Percentiles rank a stretch among this genome's conserved stretches.
These are phyloP conservation scores for Panaeolus cyanescens DNA, from an alignment of 768 basidiomycete genomes.

Conservation along the genomic window DNA sequence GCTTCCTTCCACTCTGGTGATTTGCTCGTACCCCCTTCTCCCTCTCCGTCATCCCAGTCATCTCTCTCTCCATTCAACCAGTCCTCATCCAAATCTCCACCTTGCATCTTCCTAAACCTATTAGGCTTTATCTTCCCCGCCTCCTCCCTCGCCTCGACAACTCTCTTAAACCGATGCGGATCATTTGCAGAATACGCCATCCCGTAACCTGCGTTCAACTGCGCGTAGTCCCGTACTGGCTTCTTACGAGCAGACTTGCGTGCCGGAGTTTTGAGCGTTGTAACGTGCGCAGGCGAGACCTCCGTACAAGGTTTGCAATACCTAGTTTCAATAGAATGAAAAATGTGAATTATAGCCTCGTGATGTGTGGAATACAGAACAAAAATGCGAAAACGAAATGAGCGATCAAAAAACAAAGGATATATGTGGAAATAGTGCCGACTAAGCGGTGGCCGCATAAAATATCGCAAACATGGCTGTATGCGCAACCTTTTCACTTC, in stretches of 20 bases:
- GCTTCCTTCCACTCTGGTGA: constrained; percentile 34
- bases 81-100: constrained; percentile 58
- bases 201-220: constrained; percentile 56
- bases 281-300: constrained; percentile 58
- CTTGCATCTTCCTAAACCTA: constrained; percentile 68
- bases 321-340: constrained; percentile 40
- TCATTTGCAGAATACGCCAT: constrained; percentile 45
- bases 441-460: neutral
- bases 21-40: neutral
- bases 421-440: neutral
- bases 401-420: constrained; percentile 1
- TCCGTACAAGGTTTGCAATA: constrained; percentile 67
- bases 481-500: too few species aligned
- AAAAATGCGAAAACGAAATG: constrained; percentile 7
- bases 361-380: neutral
- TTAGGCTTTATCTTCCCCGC: constrained; percentile 63
- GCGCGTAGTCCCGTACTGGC: constrained; percentile 77
- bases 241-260: constrained; percentile 83
- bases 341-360: constrained; percentile 5
- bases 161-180: constrained; percentile 64
- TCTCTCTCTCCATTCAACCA: constrained; percentile 74
- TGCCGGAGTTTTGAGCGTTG: constrained; percentile 76
- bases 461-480: too few species aligned
- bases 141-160: constrained; percentile 69
- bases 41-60: constrained; percentile 15